Evolutionary conservation across 2,329 filamentous ascomycete genomes (phyloP).

Genomic region (Didymella arachidicola): DNA sequence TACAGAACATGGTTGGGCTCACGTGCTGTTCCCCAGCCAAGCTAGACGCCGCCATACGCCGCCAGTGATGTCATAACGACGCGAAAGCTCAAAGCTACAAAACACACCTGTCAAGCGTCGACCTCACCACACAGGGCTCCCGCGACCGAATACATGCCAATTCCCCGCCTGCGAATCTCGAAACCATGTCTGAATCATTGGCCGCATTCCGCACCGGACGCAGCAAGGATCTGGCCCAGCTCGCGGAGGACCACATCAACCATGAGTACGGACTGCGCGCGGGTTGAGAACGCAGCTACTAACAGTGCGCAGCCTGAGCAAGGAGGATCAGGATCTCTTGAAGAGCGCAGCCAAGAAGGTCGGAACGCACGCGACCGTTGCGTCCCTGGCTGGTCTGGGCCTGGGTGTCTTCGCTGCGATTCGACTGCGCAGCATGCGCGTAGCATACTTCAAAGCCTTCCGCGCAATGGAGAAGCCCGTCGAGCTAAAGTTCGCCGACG

Average conservation of each 20-base stretch:
- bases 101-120: constrained; percentile 8
- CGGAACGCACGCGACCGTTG: constrained; percentile 63
- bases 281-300: constrained; percentile 1
- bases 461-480: constrained; percentile 68
- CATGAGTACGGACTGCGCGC: constrained; percentile 39
- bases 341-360: constrained; percentile 64
- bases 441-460: constrained; percentile 68
- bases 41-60: constrained; percentile 7
- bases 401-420: constrained; percentile 64
- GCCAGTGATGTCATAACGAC: constrained; percentile 13
- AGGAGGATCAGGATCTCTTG: constrained; percentile 66
- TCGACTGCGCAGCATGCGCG: constrained; percentile 63
- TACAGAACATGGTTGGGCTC: background rate
- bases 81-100: constrained; percentile 12
- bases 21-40: constrained; percentile 10
- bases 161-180: background rate
- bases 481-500: constrained; percentile 68
- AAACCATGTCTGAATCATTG: constrained; percentile 40
- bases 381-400: constrained; percentile 66
- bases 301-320: constrained; percentile 50
- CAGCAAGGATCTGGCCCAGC: constrained; percentile 39
- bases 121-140: background rate
- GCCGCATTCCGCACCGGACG: constrained; percentile 42
- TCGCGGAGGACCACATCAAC: constrained; percentile 45
- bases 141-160: background rate